Base-by-base conservation (phyloP, 2,329 filamentous ascomycete genomes). In the Aspergillus transmontanensis region DNA sequence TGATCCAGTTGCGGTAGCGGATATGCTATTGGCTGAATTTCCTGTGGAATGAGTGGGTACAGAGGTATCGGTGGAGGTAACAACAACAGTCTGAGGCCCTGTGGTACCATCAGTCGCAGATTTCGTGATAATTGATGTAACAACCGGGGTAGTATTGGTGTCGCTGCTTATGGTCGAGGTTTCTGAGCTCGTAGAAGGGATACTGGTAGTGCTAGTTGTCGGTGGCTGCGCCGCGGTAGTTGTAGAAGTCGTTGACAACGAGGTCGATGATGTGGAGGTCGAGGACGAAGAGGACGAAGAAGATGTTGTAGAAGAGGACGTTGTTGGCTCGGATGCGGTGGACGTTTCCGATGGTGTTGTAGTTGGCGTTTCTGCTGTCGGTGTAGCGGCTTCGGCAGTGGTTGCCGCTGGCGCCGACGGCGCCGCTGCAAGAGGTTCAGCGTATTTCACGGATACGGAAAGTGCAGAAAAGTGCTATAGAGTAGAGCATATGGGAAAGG, bases 1-100 rank as follows among this genome's bases (percentile, higher is more conserved):
- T 28, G 73, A 66, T 23, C 65, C 64, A 19, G 69, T 74, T 19
- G 71, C 69, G 23, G 73, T 69, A 16, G 75, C 63, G n/a, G 73
- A 66, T 10, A 71, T 57, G 14, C 67, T 67, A 10, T 68, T 65
- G 46, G 72, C 64, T 28, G 69, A 64, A 55, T 62, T 62, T 34
- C 61, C 64, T 7, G 65, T 66, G 12, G 69, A 60, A 9, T 69
- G 41, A 11, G 60, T 61, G 14, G 60, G 50, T 6, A 58, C 32
- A 19, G 61, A 46, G 23, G 62, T 67, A 39, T 61, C 62, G 6
- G 69, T 70, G 11, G 68, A 69, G 5, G 68, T 70, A 53, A 67
- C 59, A 9, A 63, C 64, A 5, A 68, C 39, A 26, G 67, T 64
- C 48, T 60, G 57, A 19, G 62, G 64, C 16, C 59, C 61, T 7